These are phyloP conservation scores for Ceratocystis colombiana DNA, from an alignment of 2,329 filamentous ascomycete genomes.

Conservation along the genomic window DNA sequence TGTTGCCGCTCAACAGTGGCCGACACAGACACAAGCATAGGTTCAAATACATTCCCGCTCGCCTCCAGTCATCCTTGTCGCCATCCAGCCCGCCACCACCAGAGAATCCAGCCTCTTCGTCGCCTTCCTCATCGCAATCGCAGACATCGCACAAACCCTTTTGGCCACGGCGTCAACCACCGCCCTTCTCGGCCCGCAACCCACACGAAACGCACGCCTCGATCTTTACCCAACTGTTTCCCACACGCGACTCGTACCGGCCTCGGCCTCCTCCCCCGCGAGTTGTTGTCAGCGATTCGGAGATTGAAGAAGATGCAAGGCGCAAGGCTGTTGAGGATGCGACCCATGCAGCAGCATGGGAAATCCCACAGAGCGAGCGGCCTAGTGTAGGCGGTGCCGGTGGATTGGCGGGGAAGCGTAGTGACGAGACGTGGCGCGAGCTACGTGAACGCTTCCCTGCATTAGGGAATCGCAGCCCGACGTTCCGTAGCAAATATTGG, in stretches of 20 bases:
- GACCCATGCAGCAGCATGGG: not conserved
- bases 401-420: not conserved
- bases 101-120: not conserved
- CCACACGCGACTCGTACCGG: conserved; percentile 22
- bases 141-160: not conserved
- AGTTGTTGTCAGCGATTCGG: conserved; percentile 10
- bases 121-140: not conserved
- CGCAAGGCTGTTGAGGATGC: conserved; percentile 6
- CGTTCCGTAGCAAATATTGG: conserved; percentile 21
- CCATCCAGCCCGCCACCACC: not conserved
- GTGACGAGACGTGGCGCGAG: conserved; percentile 17
- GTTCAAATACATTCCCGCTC: not conserved
- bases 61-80: conserved; percentile 1
- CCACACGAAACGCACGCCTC: conserved; percentile 22
- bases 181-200: conserved; percentile 13
- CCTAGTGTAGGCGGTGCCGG: not conserved
- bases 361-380: conserved; percentile 2
- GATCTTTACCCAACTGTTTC: conserved; percentile 25
- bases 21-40: not conserved
- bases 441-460: conserved; percentile 15
- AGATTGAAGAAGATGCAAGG: conserved; percentile 3
- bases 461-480: conserved; percentile 7
- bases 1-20: not conserved
- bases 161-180: not conserved
- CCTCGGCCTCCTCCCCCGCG: conserved; percentile 19